Conservation (phyloP, 2,329 filamentous ascomycete genomes). For the Fusarium palustre region DNA sequence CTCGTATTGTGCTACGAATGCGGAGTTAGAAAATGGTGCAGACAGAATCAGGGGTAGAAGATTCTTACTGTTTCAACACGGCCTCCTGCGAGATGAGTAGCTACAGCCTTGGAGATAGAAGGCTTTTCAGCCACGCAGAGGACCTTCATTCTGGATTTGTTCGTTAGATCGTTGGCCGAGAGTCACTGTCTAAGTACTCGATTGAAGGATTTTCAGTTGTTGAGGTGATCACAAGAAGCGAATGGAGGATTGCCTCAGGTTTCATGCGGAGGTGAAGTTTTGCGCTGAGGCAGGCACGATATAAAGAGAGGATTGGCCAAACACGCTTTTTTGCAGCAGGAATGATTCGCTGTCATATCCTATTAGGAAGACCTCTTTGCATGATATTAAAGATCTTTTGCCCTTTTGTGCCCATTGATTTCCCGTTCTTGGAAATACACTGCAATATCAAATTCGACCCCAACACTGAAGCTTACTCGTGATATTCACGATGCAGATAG, state of each 20-base stretch:
- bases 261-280: constrained; percentile 15
- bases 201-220: background rate
- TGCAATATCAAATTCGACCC: constrained; percentile 1
- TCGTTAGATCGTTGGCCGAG: background rate
- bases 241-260: constrained; percentile 30
- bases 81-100: constrained; percentile 87
- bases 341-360: constrained; percentile 31
- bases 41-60: background rate
- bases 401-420: background rate
- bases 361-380: background rate
- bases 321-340: constrained; percentile 10
- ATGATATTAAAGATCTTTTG: background rate
- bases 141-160: constrained; percentile 58
- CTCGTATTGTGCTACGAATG: constrained; percentile 71
- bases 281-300: constrained; percentile 27
- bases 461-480: constrained; percentile 5
- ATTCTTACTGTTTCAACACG: constrained; percentile 72
- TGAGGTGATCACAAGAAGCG: constrained; percentile 16
- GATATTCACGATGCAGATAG: constrained; percentile 17
- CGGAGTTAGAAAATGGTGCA: constrained; percentile 38
- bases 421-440: background rate
- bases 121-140: constrained; percentile 76
- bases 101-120: constrained; percentile 94
- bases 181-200: background rate
- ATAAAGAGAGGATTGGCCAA: constrained; percentile 11